Base-by-base conservation (phyloP, 2,329 filamentous ascomycete genomes). In the Lecanicillium sp. region DNA sequence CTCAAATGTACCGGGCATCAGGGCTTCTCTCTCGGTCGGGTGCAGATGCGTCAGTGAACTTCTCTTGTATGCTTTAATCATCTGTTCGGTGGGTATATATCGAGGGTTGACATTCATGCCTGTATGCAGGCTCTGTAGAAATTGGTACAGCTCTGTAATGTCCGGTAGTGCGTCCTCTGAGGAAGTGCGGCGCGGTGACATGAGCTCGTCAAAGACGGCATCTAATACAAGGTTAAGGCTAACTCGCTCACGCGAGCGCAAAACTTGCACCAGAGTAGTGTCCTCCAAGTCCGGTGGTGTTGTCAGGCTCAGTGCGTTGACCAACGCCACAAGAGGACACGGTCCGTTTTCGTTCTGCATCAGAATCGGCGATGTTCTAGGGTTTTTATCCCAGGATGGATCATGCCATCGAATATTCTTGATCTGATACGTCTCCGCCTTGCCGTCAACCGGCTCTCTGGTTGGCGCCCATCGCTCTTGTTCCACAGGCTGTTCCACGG, bases 81-180 rank as follows among this genome's bases (percentile, higher is more conserved):
- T 59, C 12, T 72, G 66, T 7, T 62, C 55, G 0, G 67, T 71
- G 2, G 86, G 73, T 7, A 94, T 72, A 46, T 95, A 92, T 15
- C 84, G 79, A 3, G 92, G 92, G 48, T 98, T 98, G 41, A 97
- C 90, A 52, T 97, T 98, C 86, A 98, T 95, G 28, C 92, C 92
- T 0, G 89, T 97, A 50, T 96, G 87, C 3, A 98, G 66, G 32
- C 87, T 85, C 41, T 92, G 77, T 3, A 98, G 68, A 54, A 98
- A 98, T 6, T 74, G 72, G 57, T 95, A 94, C 2, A 98, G 69
- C 43, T 95, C 89, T 27, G 81, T 76, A 9, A 97, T 83, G 56
- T 97, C 92, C 0, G 90, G 90, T 17, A 97, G 63, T 13, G 78
- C 66, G 2, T 72, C 72, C 25, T 81, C 76, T 3, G 66, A 61